Evolutionary conservation across 2,329 filamentous ascomycete species (phyloP).

Genomic region (Botrytis squamosa): DNA sequence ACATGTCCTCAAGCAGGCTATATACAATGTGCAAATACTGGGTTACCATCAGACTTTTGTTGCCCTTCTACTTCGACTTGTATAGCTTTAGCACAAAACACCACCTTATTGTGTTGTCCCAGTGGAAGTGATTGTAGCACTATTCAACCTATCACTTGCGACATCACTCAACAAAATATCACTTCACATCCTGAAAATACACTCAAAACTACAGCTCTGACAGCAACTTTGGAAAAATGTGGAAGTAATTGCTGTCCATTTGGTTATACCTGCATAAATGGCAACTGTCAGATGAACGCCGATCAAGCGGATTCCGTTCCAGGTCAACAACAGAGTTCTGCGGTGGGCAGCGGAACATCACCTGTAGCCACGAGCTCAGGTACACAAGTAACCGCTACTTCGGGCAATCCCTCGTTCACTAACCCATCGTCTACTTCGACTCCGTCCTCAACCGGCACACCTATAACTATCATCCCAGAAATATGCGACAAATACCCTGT

Average conservation of each 20-base stretch:
- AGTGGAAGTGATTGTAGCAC: constrained; percentile 53
- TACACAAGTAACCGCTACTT: constrained; percentile 9
- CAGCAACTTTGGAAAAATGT: constrained; percentile 56
- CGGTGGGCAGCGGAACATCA: constrained; percentile 32
- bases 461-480: constrained; percentile 18
- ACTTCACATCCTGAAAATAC: constrained; percentile 54
- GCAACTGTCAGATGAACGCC: constrained; percentile 51
- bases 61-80: constrained; percentile 57
- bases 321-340: constrained; percentile 26
- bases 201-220: constrained; percentile 65
- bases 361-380: constrained; percentile 16
- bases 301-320: constrained; percentile 47
- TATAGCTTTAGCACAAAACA: constrained; percentile 59
- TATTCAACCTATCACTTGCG: constrained; percentile 65
- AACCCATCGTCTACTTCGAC: constrained; percentile 29
- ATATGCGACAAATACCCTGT: constrained; percentile 34
- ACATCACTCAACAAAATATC: constrained; percentile 60
- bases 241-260: constrained; percentile 66
- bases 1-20: constrained; percentile 53
- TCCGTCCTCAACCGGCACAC: constrained; percentile 6
- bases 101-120: constrained; percentile 72
- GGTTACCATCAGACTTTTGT: constrained; percentile 65
- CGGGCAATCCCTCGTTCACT: constrained; percentile 6
- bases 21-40: constrained; percentile 50
- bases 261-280: constrained; percentile 59